Percentiles rank a stretch among this genome's conserved stretches.
Conservation (phyloP, 208 protist species). For the Leishmania martiniquensis region DNA sequence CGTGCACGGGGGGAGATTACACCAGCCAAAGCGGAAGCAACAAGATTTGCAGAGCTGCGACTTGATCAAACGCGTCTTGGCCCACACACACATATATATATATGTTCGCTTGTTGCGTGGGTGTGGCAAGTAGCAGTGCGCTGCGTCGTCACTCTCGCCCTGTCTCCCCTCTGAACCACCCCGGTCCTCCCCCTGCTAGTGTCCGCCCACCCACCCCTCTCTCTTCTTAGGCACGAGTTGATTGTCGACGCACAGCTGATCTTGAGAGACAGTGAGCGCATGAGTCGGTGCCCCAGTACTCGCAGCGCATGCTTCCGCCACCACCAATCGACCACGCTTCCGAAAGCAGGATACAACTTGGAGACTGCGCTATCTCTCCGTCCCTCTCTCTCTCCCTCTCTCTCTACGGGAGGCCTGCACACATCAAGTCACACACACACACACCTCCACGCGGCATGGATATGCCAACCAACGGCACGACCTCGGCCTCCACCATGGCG, state of each 20-base stretch:
- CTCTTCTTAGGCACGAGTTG: not conserved
- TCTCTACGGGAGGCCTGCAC: too few species aligned
- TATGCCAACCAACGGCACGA: not conserved
- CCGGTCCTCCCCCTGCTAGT: not conserved
- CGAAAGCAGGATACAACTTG: not conserved
- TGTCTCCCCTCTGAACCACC: not conserved
- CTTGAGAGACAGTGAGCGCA: not conserved
- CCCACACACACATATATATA: not conserved
- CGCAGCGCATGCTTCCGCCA: not conserved
- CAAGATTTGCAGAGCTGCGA: not conserved
- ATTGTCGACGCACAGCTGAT: not conserved
- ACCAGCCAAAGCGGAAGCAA: not conserved
- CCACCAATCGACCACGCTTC: not conserved
- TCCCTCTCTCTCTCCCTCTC: not conserved
- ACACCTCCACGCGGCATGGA: not conserved
- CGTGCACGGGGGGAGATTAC: not conserved
- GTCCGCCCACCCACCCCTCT: not conserved
- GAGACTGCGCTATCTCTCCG: not conserved
- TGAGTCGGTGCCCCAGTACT: not conserved
- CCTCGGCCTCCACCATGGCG: not conserved
- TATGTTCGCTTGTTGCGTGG: not conserved
- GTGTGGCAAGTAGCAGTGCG: not conserved
- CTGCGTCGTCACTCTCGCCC: not conserved
- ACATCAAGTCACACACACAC: not conserved
- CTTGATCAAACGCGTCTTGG: not conserved